These are phyloP conservation scores for Chenopodium album DNA, from an alignment of 148 eudicot genomes.

Conservation along the genomic window DNA sequence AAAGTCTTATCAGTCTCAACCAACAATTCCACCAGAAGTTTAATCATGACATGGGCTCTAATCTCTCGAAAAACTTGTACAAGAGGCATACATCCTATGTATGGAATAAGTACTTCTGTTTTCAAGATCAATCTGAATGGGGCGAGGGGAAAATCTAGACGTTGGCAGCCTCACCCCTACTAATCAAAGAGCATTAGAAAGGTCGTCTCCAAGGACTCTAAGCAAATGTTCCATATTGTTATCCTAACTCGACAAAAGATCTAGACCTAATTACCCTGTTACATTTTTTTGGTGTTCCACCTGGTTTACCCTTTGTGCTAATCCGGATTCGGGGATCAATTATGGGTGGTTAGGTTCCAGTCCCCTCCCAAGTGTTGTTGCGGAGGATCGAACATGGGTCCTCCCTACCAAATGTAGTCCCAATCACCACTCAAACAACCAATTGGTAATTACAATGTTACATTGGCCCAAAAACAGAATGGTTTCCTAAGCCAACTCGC, in stretches of 20 bases:
- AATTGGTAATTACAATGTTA: too few relatives aligned
- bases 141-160: neutral
- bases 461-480: neutral
- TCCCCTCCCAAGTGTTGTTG: too few relatives aligned
- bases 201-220: neutral
- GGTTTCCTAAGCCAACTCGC: neutral
- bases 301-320: too few relatives aligned
- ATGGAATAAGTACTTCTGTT: neutral
- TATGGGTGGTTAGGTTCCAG: too few relatives aligned
- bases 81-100: neutral
- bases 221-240: neutral
- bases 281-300: too few relatives aligned
- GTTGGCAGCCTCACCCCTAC: neutral
- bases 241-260: neutral
- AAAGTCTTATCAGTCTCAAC: neutral
- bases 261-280: neutral
- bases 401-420: too few relatives aligned
- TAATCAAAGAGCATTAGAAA: neutral
- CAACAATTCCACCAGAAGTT: neutral
- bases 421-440: too few relatives aligned
- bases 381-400: too few relatives aligned
- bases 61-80: neutral
- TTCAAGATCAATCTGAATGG: neutral
- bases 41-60: neutral
- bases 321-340: too few relatives aligned